Percentiles rank a stretch among this genome's conserved stretches.
Conservation (phyloP, 768 basidiomycete genomes). For the Leccinum olivaceopallidum region DNA sequence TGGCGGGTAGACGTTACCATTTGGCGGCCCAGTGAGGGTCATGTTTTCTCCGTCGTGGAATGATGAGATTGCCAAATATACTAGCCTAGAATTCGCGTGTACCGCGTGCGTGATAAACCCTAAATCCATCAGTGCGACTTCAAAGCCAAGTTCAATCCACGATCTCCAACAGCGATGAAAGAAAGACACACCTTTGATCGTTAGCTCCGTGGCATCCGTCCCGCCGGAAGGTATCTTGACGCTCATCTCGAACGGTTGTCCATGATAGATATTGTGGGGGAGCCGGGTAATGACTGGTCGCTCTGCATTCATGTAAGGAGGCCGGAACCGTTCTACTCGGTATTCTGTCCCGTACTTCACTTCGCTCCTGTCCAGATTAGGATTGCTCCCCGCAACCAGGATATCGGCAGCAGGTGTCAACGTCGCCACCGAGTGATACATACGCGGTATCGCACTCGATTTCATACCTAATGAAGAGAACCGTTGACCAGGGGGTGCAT, state of each 20-base stretch:
- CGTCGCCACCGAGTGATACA: slow-evolving; percentile 86
- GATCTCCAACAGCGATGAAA: background rate
- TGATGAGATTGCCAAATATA: slow-evolving; percentile 55
- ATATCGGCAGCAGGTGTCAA: slow-evolving; percentile 69
- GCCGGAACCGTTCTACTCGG: slow-evolving; percentile 81
- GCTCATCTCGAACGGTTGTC: slow-evolving; percentile 45
- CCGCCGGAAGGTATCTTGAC: slow-evolving; percentile 43
- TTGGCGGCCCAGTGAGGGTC: slow-evolving; percentile 63
- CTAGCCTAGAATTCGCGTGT: slow-evolving; percentile 75
- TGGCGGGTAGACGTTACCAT: slow-evolving; percentile 69
- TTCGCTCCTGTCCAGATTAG: slow-evolving; percentile 77
- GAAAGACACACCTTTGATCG: slow-evolving; percentile 49
- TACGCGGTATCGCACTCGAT: slow-evolving; percentile 63
- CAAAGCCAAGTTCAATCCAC: slow-evolving; percentile 9
- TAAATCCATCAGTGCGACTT: slow-evolving; percentile 78
- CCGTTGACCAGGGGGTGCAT: slow-evolving; percentile 51
- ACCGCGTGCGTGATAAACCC: slow-evolving; percentile 80
- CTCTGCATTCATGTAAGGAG: slow-evolving; percentile 70
- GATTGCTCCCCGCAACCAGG: slow-evolving; percentile 84
- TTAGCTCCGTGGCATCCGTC: slow-evolving; percentile 34
- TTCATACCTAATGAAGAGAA: slow-evolving; percentile 62
- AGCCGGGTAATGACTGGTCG: slow-evolving; percentile 52
- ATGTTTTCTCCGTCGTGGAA: slow-evolving; percentile 48
- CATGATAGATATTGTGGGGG: slow-evolving; percentile 44
- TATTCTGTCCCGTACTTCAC: slow-evolving; percentile 82